Conservation (phyloP, 2,329 filamentous ascomycete species). For the Calonectria naviculata region DNA sequence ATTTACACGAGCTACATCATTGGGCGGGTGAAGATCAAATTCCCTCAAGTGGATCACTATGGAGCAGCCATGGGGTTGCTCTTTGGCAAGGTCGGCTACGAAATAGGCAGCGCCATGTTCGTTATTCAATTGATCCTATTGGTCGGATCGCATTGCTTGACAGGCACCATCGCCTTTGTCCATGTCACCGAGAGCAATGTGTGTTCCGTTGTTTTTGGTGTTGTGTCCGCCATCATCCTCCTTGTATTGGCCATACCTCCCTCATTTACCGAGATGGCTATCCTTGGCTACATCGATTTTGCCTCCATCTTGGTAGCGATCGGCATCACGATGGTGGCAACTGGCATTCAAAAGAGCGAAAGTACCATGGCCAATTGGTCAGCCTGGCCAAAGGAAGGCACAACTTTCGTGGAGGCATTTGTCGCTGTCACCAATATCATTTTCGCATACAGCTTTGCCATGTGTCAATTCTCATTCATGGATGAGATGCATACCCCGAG, state of each 20-base stretch:
- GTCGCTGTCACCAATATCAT: background rate
- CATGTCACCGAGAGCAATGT: background rate
- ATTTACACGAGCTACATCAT: background rate
- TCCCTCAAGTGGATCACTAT: background rate
- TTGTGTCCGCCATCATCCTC: background rate
- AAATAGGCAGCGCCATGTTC: background rate
- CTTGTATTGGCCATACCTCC: background rate
- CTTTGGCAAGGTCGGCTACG: background rate
- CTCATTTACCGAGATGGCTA: background rate
- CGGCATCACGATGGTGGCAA: background rate
- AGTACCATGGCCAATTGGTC: background rate
- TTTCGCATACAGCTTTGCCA: background rate
- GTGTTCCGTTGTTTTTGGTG: background rate
- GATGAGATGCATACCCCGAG: background rate
- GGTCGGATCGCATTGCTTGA: background rate
- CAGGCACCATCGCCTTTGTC: background rate
- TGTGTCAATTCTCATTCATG: background rate
- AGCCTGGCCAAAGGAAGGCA: background rate
- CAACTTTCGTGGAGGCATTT: background rate
- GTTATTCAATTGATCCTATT: background rate
- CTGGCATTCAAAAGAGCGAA: background rate
- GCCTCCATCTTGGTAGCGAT: background rate
- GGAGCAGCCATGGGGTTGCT: background rate
- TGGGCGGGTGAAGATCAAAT: background rate
- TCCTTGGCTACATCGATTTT: background rate